These are phyloP conservation scores for Dentipellis sp. DNA, from an alignment of 768 basidiomycete species.

Conservation along the genomic window DNA sequence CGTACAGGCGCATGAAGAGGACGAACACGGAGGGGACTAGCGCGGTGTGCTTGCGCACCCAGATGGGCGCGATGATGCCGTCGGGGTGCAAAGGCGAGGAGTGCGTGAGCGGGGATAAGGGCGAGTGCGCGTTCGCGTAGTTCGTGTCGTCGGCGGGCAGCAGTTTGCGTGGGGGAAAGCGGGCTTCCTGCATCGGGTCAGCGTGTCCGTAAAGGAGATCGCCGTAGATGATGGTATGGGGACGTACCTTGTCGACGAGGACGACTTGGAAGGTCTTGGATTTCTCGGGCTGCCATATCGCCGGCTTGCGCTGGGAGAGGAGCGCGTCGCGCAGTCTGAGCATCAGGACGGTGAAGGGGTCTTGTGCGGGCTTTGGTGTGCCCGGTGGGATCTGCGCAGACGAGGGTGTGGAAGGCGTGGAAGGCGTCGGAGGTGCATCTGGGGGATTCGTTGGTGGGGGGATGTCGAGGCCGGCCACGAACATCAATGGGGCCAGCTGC, in stretches of 20 bases:
- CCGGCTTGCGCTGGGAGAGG: conserved; percentile 47
- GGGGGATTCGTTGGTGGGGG: conserved; percentile 9
- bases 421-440: conserved; percentile 14
- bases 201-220: not conserved
- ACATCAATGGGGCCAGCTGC: conserved; percentile 92
- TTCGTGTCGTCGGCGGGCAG: conserved; percentile 46
- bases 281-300: conserved; percentile 69
- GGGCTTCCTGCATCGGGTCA: conserved; percentile 37
- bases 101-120: conserved; percentile 85
- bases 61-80: conserved; percentile 94
- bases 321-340: conserved; percentile 63
- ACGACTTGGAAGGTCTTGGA: conserved; percentile 71
- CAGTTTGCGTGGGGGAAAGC: conserved; percentile 84
- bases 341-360: conserved; percentile 53
- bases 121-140: conserved; percentile 62
- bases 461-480: conserved; percentile 75
- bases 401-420: conserved; percentile 1
- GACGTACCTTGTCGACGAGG: conserved; percentile 65
- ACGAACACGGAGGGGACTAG: conserved; percentile 92
- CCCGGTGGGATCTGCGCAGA: conserved; percentile 10
- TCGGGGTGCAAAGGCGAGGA: conserved; percentile 90
- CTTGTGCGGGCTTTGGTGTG: conserved; percentile 27
- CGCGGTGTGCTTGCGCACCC: conserved; percentile 93
- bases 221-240: not conserved
- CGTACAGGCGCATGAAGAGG: conserved; percentile 78